A percentile compares a stretch with the other conserved stretches of the same genome.
Evolutionary conservation across 306 rosid genomes (phyloP).

Genomic region (Trifolium dubium): DNA sequence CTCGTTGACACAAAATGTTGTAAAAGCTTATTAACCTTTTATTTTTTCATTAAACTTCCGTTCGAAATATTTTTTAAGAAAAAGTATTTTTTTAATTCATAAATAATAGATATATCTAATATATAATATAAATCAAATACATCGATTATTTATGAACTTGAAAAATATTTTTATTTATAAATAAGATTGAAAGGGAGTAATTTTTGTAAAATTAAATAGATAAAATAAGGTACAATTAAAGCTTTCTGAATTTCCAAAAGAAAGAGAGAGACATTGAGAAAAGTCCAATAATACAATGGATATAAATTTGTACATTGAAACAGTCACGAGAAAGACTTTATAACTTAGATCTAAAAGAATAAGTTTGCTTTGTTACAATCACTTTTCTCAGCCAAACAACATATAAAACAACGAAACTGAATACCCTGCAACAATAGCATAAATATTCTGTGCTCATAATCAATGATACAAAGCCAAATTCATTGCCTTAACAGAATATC

Average conservation of each 20-base stretch:
- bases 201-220: neutral
- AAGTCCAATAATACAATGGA: slow-evolving; percentile 74
- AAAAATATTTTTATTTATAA: too few relatives aligned
- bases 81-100: too few relatives aligned
- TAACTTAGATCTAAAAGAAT: slow-evolving; percentile 69
- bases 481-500: slow-evolving; percentile 50
- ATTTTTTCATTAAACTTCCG: too few relatives aligned
- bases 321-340: slow-evolving; percentile 78
- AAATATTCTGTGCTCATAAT: slow-evolving; percentile 68
- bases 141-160: too few relatives aligned
- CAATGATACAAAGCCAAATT: slow-evolving; percentile 61
- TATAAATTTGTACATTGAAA: slow-evolving; percentile 58
- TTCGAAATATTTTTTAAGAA: neutral
- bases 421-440: slow-evolving; percentile 60
- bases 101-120: too few relatives aligned
- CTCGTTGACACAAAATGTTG: too few relatives aligned
- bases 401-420: slow-evolving; percentile 73
- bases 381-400: slow-evolving; percentile 71
- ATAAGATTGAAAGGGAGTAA: neutral
- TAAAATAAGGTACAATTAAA: slow-evolving; percentile 24
- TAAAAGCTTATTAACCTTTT: too few relatives aligned
- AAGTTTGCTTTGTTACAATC: slow-evolving; percentile 46
- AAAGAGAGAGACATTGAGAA: slow-evolving; percentile 35
- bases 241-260: slow-evolving; percentile 30
- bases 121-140: too few relatives aligned